Conservation (phyloP, 2,329 filamentous ascomycete genomes). For the Sphaerulina vaccinii region DNA sequence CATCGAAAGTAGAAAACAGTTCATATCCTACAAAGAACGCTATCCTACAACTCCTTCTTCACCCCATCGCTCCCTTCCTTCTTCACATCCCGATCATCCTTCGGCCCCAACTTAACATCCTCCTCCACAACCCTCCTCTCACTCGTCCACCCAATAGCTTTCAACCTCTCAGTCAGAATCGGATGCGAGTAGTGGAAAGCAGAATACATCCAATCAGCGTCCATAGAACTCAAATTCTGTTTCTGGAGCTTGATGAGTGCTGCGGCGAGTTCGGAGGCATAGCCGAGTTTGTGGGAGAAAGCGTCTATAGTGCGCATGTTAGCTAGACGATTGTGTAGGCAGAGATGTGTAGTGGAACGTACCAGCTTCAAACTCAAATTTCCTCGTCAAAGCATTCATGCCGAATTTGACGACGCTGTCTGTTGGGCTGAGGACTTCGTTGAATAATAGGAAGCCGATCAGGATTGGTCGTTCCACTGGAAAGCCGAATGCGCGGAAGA, state of each 20-base stretch:
- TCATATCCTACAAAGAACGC: not conserved
- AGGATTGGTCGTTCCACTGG: constrained; percentile 80
- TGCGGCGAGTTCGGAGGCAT: constrained; percentile 75
- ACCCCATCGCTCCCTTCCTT: constrained; percentile 9
- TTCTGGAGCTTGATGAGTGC: constrained; percentile 97
- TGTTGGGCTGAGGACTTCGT: constrained; percentile 90
- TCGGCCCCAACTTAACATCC: constrained; percentile 37
- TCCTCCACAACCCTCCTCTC: constrained; percentile 53
- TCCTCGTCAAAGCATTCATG: constrained; percentile 93
- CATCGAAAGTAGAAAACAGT: not conserved
- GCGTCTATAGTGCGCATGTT: constrained; percentile 53
- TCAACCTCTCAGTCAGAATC: constrained; percentile 88
- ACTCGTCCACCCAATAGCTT: constrained; percentile 84
- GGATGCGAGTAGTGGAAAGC: constrained; percentile 99
- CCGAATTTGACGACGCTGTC: constrained; percentile 91
- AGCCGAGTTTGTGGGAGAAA: constrained; percentile 83
- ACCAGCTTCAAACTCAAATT: constrained; percentile 93
- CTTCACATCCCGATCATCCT: constrained; percentile 1
- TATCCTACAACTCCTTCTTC: constrained; percentile 14
- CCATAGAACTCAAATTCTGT: constrained; percentile 97
- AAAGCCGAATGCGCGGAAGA: constrained; percentile 93
- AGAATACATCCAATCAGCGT: constrained; percentile 97
- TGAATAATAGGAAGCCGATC: constrained; percentile 96
- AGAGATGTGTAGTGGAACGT: constrained; percentile 30
- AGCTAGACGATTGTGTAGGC: not conserved